Evolutionary conservation across 208 protist species (phyloP).

Genomic region (Acanthamoeba rhysodes): DNA sequence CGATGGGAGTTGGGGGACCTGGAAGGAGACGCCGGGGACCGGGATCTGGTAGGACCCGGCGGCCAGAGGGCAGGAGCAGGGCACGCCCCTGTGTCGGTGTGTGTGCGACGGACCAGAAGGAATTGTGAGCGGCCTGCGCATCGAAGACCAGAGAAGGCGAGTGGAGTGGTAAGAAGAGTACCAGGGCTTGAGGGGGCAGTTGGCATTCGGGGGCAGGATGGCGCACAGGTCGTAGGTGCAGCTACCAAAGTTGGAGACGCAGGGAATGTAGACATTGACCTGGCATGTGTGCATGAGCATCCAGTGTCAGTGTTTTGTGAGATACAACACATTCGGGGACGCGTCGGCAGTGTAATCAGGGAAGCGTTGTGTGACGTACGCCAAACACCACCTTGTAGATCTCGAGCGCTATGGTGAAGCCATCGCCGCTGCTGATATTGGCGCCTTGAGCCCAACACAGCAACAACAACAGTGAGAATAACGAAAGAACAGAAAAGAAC

Average conservation of each 20-base stretch:
- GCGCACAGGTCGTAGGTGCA: conserved; percentile 1
- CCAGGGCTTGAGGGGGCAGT: conserved; percentile 16
- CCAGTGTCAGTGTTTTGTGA: too few relatives aligned
- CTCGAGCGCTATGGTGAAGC: background rate
- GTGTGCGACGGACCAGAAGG: too few relatives aligned
- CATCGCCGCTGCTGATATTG: background rate
- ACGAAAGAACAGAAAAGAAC: too few relatives aligned
- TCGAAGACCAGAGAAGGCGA: too few relatives aligned
- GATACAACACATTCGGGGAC: background rate
- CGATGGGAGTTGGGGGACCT: background rate
- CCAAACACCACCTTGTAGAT: background rate
- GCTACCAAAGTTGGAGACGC: background rate
- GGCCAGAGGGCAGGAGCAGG: background rate
- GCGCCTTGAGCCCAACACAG: background rate
- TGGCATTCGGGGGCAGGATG: background rate
- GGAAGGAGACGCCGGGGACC: background rate
- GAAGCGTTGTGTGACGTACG: background rate
- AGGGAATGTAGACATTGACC: background rate
- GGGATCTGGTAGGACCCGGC: background rate
- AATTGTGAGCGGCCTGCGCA: background rate
- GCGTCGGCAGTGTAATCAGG: background rate
- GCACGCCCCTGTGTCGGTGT: background rate
- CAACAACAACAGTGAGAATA: background rate
- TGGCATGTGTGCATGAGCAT: background rate
- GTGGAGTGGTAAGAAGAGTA: background rate